Conservation (phyloP, 2,329 filamentous ascomycete genomes). For the Apiospora sp. region DNA sequence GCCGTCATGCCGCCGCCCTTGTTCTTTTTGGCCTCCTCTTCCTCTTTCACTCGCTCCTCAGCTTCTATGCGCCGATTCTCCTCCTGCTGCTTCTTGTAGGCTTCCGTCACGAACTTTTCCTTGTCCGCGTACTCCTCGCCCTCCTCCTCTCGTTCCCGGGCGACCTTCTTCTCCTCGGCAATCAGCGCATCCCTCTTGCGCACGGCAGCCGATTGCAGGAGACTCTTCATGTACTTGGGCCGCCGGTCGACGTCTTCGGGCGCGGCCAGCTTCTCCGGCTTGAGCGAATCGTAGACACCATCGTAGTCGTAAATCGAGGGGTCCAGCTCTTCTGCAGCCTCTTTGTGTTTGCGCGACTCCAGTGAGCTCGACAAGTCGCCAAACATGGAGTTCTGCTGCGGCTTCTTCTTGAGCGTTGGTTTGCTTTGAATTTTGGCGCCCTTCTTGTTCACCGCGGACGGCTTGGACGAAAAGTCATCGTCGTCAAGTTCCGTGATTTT, state of each 20-base stretch:
- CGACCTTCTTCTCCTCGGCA: constrained; percentile 81
- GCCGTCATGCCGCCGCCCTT: constrained; percentile 76
- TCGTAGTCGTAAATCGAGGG: constrained; percentile 87
- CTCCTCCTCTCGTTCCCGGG: constrained; percentile 79
- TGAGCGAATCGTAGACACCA: constrained; percentile 79
- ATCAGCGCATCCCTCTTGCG: constrained; percentile 81
- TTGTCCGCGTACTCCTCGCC: constrained; percentile 84
- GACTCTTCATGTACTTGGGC: constrained; percentile 80
- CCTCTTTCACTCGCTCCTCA: constrained; percentile 73
- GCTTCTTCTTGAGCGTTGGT: constrained; percentile 54
- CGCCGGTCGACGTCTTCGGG: constrained; percentile 64
- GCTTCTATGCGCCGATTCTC: constrained; percentile 75
- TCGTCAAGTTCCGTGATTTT: constrained; percentile 69
- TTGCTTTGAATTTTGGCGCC: constrained; percentile 45
- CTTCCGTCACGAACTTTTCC: constrained; percentile 85
- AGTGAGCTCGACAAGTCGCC: constrained; percentile 73
- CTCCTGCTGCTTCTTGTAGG: constrained; percentile 83
- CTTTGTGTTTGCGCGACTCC: constrained; percentile 68
- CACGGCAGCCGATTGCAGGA: constrained; percentile 76
- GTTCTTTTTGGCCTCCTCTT: constrained; percentile 70
- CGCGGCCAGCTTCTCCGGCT: constrained; percentile 65
- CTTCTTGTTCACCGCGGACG: constrained; percentile 41
- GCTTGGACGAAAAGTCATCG: constrained; percentile 45
- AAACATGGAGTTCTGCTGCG: constrained; percentile 55
- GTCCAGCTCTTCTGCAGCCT: constrained; percentile 72